Base-by-base conservation (phyloP, 148 eudicot genomes). In the Vaccinium myrtillus region DNA sequence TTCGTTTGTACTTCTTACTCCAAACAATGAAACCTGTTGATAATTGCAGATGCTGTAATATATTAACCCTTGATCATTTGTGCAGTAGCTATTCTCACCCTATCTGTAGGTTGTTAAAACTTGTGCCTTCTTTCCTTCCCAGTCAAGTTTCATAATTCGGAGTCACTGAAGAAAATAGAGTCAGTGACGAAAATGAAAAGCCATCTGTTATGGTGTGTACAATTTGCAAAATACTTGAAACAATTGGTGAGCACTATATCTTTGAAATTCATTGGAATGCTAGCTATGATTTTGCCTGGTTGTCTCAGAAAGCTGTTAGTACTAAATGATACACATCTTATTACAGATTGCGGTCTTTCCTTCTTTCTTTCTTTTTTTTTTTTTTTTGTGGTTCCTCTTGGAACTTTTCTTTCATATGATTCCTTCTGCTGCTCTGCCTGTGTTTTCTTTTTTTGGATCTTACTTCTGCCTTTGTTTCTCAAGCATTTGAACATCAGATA, bases 21-120 rank as follows among this genome's bases (percentile, higher is more conserved):
- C 70, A 1, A 18, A 69, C 50, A 61, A 56, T 69, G 30, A 70
- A 51, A 79, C 77, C 75, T 58, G 77, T 50, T 82, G 39, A 81
- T 46, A 67, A 4, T 69, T 56, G 36, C 48, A 49, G 12, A 18
- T 61, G 21, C 19, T 19, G 59, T 46, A 69, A 13, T 81, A 51
- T 75, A 27, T 49, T 50, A 80, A 25, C 18, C 15, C 13, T 2
- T 16, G 1, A 43, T 78, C 3, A n/a, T 76, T 54, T 32, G 51
- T 65, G 30, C 25, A 53, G 78, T 70, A 69, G 16, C 78, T 84
- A 36, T 48, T 23, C 75, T 32, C 36, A n/a, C 18, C 48, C 3
- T 7, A 16, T 54, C 27, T 19, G 61, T 51, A 25, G 18, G 39
- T 21, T 61, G 12, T 65, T 65, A 25, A 8, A 78, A 48, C 46